Evolutionary conservation across 2,329 filamentous ascomycete species (phyloP).

Genomic region (Myriangium duriaei): DNA sequence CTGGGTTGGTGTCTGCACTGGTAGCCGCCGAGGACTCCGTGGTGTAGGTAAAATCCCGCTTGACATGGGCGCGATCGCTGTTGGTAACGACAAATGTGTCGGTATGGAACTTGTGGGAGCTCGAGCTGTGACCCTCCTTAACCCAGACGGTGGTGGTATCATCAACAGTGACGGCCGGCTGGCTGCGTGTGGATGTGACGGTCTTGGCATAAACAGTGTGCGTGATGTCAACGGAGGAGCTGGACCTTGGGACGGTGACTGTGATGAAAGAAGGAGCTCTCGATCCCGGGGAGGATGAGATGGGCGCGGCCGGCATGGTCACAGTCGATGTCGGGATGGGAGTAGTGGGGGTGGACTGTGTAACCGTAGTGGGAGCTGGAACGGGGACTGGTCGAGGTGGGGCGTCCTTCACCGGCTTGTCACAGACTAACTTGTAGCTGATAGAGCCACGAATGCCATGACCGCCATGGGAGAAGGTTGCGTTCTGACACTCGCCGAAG

Average conservation of each 20-base stretch:
- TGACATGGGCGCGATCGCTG: neutral
- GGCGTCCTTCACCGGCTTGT: neutral
- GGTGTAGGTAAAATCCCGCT: neutral
- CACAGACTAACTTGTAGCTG: too few species aligned
- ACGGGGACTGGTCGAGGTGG: neutral
- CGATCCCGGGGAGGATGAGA: neutral
- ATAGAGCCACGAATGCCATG: neutral
- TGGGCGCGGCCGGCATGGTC: neutral
- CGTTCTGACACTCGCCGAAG: slow-evolving; percentile 3
- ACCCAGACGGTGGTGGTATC: slow-evolving; percentile 6
- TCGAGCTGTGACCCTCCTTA: neutral
- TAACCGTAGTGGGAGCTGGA: neutral
- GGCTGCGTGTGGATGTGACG: slow-evolving; percentile 1
- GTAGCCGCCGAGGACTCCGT: neutral
- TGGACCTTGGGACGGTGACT: neutral
- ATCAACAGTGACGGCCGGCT: slow-evolving; percentile 3
- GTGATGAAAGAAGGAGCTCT: neutral
- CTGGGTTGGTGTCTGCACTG: neutral
- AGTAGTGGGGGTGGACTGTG: neutral
- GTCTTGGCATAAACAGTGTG: neutral
- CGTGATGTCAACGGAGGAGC: too few species aligned
- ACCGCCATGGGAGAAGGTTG: neutral
- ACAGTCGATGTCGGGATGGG: neutral
- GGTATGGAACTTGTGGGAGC: neutral
- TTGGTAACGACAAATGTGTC: neutral